phyloP scores from a whole-genome alignment of 768 basidiomycete species.

The Hericium alpestre region DNA sequence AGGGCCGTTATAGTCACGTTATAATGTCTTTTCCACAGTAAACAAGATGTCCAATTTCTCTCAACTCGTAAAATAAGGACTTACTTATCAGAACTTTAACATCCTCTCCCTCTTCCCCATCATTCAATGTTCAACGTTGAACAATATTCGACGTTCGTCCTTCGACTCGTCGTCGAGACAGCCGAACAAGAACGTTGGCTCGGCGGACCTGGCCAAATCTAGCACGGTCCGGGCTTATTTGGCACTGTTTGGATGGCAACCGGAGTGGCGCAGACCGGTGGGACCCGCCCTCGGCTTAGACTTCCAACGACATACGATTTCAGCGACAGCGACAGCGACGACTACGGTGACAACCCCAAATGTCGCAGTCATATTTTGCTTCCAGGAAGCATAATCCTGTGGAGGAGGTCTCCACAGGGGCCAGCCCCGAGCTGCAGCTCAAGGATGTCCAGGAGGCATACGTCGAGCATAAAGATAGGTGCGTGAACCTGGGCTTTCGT shows the following conservation, averaged over 20 bases:
- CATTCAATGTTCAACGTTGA: too few relatives aligned
- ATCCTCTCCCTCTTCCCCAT: too few relatives aligned
- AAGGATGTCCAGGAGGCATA: constrained; percentile 5
- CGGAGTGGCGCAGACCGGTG: not conserved
- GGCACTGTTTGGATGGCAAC: not conserved
- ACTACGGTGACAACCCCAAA: not conserved
- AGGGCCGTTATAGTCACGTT: too few relatives aligned
- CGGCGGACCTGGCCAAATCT: not conserved
- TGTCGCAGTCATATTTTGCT: constrained; percentile 3
- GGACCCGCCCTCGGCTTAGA: not conserved
- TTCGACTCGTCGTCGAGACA: too few relatives aligned
- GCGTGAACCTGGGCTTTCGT: not conserved
- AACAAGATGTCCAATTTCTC: too few relatives aligned
- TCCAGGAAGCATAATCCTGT: not conserved
- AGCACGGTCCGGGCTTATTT: not conserved
- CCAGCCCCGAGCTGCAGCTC: not conserved
- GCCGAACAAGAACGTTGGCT: too few relatives aligned
- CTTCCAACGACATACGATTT: not conserved
- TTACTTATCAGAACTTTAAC: too few relatives aligned
- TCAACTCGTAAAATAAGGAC: too few relatives aligned
- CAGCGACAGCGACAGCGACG: not conserved
- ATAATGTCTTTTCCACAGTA: too few relatives aligned
- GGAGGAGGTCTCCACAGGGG: not conserved
- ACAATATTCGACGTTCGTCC: too few relatives aligned
- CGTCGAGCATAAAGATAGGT: constrained; percentile 11